A percentile compares a stretch with the other conserved stretches of the same genome.
Evolutionary conservation across 1,284 basidiomycete genomes (phyloP).

Genomic region (Uromyces viciae-fabae): DNA sequence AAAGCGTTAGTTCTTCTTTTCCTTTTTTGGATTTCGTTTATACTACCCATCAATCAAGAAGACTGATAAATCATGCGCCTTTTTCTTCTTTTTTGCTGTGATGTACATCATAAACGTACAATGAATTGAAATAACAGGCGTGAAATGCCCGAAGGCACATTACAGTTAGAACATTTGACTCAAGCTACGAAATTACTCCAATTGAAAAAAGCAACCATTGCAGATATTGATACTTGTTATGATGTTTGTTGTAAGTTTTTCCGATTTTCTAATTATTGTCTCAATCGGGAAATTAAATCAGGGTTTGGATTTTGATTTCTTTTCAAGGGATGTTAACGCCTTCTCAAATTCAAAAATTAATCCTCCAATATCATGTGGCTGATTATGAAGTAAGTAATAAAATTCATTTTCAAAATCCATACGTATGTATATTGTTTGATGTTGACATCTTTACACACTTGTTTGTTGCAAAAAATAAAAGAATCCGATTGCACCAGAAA

Average conservation of each 20-base stretch:
- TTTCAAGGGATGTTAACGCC: constrained; percentile 99
- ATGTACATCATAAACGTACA: too few relatives aligned
- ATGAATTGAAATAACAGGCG: neutral
- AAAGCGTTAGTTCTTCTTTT: constrained; percentile 54
- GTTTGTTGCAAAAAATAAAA: constrained; percentile 55
- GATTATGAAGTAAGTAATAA: constrained; percentile 78
- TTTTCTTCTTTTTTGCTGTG: too few relatives aligned
- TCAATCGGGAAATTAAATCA: neutral
- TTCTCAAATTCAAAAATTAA: constrained; percentile 98
- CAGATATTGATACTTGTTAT: constrained; percentile 47
- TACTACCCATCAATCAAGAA: too few relatives aligned
- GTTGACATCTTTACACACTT: neutral
- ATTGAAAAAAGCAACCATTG: constrained; percentile 78
- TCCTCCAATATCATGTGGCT: constrained; percentile 95
- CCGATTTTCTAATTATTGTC: neutral
- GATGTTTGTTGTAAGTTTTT: constrained; percentile 42
- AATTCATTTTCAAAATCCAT: neutral
- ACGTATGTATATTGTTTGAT: neutral
- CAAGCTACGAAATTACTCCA: constrained; percentile 98
- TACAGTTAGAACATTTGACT: constrained; percentile 98
- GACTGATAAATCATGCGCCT: too few relatives aligned
- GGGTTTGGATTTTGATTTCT: constrained; percentile 56
- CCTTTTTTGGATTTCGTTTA: constrained; percentile 75
- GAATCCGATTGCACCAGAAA: constrained; percentile 94
- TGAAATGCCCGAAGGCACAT: constrained; percentile 96